Evolutionary conservation across 2,329 filamentous ascomycete species (phyloP), one percentile per base, ranked within the genome.

Genomic region (Macrophomina pseudophaseolina): DNA sequence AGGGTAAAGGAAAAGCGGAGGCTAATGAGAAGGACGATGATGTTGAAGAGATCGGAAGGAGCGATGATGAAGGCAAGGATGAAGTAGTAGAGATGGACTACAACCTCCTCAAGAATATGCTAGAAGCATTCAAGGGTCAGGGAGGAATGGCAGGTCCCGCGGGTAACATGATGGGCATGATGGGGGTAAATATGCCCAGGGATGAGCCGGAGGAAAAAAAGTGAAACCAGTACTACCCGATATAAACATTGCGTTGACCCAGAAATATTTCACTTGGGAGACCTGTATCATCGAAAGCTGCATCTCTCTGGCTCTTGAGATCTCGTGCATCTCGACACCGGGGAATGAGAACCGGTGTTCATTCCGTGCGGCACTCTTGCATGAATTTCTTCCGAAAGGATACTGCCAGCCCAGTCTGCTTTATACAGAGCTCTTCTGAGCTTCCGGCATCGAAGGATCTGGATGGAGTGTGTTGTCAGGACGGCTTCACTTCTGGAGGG

Each of bases 81-180:
- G 79, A 78, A 2, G 77, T 78, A 32, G 88, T 90, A 64, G 86
- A 95, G 69, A 87, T 95, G 33, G 92, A 98, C 75, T 91, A 93
- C 71, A 94, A 95, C 69, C 83, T 99, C 30, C 93, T 92, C 18
- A 93, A 91, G 77, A 98, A 98, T 73, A 83, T 99, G 65, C 83
- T 99, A 1, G 93, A 97, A 77, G 94, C 92, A 72, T 94, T 99
- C 79, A 96, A 97, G 75, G 90, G 91, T 16, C 94, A 98, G 77
- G 92, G 84, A 18, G 95, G 95, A 12, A 87, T 91, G 82, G 85
- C 92, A 38, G 95, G 95, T 0, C 95, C 95, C 0, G 91, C 91
- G 2, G 89, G 94, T 0, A 98, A 97, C 75, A 82, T 99, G 68
- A 85, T 99, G 73, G 90, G 89, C 6, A 86, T 96, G 80, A 91